These are phyloP conservation scores for Plasmodium coatneyi DNA, from an alignment of 169 alveolate genomes.

Conservation along the genomic window DNA sequence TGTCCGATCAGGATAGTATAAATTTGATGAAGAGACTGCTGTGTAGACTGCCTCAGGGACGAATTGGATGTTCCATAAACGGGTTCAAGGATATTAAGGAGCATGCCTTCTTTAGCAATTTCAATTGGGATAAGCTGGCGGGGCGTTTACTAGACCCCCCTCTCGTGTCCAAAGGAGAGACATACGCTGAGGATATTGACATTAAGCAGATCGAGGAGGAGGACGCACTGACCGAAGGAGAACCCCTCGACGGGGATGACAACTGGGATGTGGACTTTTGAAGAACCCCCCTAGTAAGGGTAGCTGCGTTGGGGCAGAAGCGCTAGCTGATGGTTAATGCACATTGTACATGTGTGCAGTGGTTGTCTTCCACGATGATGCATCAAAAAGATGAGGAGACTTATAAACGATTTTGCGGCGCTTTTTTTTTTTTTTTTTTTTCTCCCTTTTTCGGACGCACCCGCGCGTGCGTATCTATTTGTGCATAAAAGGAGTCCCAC, in stretches of 20 bases:
- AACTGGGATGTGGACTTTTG: conserved; percentile 64
- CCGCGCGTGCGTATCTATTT: neutral
- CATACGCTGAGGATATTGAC: conserved; percentile 78
- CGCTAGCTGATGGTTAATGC: conserved; percentile 10
- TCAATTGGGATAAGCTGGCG: conserved; percentile 91
- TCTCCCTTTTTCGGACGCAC: neutral
- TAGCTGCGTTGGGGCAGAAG: neutral
- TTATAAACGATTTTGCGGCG: neutral
- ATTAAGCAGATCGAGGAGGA: conserved; percentile 72
- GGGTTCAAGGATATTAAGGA: conserved; percentile 92
- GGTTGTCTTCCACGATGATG: conserved; percentile 1
- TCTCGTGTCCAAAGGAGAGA: conserved; percentile 87
- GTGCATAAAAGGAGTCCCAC: neutral
- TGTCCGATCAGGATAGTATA: conserved; percentile 89
- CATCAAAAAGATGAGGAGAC: neutral
- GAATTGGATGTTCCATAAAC: conserved; percentile 92
- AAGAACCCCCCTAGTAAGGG: no score
- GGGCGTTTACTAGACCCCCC: conserved; percentile 91
- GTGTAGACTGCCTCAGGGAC: conserved; percentile 92
- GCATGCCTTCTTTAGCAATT: conserved; percentile 85
- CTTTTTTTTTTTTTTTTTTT: neutral
- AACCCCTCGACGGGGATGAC: conserved; percentile 28
- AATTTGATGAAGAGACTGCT: conserved; percentile 90
- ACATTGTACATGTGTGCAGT: neutral
- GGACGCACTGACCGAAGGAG: conserved; percentile 7